Conservation (phyloP, 1,284 basidiomycete species). For the Cryptococcus neoformans region DNA sequence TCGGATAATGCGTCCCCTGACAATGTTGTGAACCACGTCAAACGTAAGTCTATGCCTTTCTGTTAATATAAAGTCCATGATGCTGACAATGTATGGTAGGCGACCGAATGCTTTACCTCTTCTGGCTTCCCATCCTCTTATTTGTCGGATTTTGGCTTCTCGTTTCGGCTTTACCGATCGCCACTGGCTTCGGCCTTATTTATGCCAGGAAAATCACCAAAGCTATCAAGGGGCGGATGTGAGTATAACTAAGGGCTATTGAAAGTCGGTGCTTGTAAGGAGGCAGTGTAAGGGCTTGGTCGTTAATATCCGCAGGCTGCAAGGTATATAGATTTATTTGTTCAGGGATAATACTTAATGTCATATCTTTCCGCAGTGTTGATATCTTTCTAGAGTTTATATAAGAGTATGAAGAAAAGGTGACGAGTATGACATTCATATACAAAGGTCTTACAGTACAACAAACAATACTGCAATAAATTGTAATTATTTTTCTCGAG, state of each 20-base stretch:
- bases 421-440: not conserved
- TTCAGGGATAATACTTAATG: not conserved
- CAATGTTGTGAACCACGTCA: slow-evolving; percentile 34
- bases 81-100: slow-evolving; percentile 52
- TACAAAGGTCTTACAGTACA: not conserved
- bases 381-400: not conserved
- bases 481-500: slow-evolving; percentile 9
- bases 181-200: slow-evolving; percentile 41
- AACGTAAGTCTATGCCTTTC: slow-evolving; percentile 54
- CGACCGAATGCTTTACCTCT: slow-evolving; percentile 86
- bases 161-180: slow-evolving; percentile 43
- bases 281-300: no score
- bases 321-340: not conserved
- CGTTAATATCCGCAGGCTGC: no score
- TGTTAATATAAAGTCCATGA: not conserved
- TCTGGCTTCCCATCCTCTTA: slow-evolving; percentile 86
- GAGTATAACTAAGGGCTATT: not conserved
- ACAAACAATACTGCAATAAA: not conserved
- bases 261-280: not conserved
- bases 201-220: slow-evolving; percentile 42
- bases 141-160: slow-evolving; percentile 48
- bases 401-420: not conserved
- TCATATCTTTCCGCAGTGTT: not conserved
- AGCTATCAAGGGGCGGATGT: slow-evolving; percentile 41
- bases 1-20: slow-evolving; percentile 6